phyloP scores from a whole-genome alignment of 73 alveolate genomes.

The Uronychia binucleata region DNA sequence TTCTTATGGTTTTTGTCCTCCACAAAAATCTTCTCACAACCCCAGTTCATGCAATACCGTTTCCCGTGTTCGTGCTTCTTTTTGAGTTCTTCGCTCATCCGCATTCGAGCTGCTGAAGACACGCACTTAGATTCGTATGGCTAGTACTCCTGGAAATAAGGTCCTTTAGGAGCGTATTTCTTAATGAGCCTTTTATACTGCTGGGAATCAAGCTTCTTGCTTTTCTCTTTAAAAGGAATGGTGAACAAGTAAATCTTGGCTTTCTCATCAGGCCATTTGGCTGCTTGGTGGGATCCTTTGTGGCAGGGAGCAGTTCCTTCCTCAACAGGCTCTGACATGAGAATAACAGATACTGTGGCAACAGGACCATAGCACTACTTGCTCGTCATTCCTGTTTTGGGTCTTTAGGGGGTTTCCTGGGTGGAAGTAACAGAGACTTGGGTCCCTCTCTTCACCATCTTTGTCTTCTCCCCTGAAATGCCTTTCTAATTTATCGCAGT shows the following conservation, averaged over 20 bases:
- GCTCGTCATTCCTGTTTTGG: too few species aligned
- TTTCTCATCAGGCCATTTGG: conserved; percentile 96
- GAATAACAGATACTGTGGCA: too few species aligned
- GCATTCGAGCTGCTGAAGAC: too few species aligned
- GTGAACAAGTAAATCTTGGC: conserved; percentile 95
- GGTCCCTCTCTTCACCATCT: conserved; percentile 59
- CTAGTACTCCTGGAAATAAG: too few species aligned
- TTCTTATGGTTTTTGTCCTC: conserved; percentile 79
- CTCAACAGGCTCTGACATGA: conserved; percentile 67
- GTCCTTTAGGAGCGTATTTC: too few species aligned
- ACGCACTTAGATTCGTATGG: too few species aligned
- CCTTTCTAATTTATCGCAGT: too few species aligned
- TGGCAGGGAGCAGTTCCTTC: conserved; percentile 73
- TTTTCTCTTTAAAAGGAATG: conserved; percentile 56
- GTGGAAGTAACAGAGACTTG: conserved; percentile 77
- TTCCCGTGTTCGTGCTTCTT: conserved; percentile 63
- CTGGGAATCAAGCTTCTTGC: too few species aligned
- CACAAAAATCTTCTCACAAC: conserved; percentile 87
- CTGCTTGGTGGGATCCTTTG: conserved; percentile 81
- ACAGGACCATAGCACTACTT: conserved; percentile 86
- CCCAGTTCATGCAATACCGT: conserved; percentile 90
- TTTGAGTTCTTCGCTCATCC: too few species aligned
- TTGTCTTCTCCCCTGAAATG: too few species aligned
- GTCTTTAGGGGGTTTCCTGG: too few species aligned
- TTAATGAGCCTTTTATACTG: too few species aligned